phyloP scores from a whole-genome alignment of 768 basidiomycete genomes.

The Mycena vitilis region DNA sequence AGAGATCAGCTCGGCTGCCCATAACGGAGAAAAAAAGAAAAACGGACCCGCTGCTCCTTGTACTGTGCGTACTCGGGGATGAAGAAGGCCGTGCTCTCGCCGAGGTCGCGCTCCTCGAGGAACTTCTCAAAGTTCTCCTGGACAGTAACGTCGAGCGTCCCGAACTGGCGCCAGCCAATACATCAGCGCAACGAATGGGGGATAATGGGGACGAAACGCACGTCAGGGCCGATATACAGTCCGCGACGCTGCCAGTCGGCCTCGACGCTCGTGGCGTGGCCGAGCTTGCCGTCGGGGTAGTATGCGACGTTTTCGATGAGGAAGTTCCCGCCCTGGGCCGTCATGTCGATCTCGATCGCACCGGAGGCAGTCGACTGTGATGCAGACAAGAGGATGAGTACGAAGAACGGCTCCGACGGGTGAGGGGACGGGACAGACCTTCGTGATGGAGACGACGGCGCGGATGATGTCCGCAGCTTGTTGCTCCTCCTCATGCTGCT shows the following conservation, averaged over 20 bases:
- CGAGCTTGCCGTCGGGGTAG: constrained; percentile 80
- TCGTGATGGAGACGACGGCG: constrained; percentile 85
- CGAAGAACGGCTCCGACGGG: background rate
- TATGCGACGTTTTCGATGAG: constrained; percentile 91
- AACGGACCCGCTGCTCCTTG: constrained; percentile 92
- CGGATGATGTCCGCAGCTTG: constrained; percentile 68
- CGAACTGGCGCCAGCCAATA: constrained; percentile 66
- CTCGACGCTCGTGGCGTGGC: constrained; percentile 84
- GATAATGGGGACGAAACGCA: constrained; percentile 43
- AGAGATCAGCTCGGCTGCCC: constrained; percentile 7
- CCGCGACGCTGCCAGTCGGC: constrained; percentile 95
- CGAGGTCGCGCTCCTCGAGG: constrained; percentile 90
- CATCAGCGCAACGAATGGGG: background rate
- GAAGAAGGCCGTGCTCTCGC: constrained; percentile 84
- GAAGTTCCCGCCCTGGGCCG: constrained; percentile 83
- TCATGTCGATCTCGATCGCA: constrained; percentile 81
- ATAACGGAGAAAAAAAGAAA: constrained; percentile 2
- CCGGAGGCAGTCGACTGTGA: constrained; percentile 64
- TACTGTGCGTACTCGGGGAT: constrained; percentile 88
- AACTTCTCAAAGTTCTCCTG: constrained; percentile 94
- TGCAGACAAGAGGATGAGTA: background rate
- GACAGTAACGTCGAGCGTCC: constrained; percentile 86
- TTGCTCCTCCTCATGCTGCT: constrained; percentile 49
- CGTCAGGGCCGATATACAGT: constrained; percentile 92
- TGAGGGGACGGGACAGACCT: constrained; percentile 58